Conservation (phyloP, 164 flowering plant genomes). For the Annona squamosa region DNA sequence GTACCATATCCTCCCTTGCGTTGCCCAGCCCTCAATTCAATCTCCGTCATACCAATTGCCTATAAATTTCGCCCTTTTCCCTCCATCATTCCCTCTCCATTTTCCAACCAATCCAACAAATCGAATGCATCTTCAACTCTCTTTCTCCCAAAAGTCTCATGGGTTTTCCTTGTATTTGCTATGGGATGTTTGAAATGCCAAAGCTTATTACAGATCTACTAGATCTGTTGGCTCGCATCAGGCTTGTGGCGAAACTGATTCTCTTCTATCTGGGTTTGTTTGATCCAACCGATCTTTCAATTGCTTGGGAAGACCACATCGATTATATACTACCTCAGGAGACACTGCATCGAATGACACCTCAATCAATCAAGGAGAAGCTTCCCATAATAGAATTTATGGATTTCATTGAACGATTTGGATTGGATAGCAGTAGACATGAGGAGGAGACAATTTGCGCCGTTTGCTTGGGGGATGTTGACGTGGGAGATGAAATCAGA, state of each 20-base stretch:
- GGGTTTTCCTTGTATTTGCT: slow-evolving; percentile 9
- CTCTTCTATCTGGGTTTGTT: slow-evolving; percentile 11
- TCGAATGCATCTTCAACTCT: neutral
- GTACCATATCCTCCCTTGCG: no score
- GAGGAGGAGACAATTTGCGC: slow-evolving; percentile 14
- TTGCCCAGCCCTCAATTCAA: no score
- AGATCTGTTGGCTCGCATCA: slow-evolving; percentile 3
- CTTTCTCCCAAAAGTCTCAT: neutral
- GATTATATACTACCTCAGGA: neutral
- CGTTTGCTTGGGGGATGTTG: slow-evolving; percentile 20
- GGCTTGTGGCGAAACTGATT: slow-evolving; percentile 4
- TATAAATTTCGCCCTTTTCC: no score
- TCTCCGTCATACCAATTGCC: no score
- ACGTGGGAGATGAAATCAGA: slow-evolving; percentile 19
- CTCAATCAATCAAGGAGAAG: slow-evolving; percentile 5
- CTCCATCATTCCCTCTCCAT: neutral
- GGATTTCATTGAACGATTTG: neutral
- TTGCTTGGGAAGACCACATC: neutral
- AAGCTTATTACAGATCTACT: neutral
- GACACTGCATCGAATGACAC: neutral
- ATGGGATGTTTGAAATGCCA: slow-evolving; percentile 3
- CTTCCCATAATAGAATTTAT: slow-evolving; percentile 5
- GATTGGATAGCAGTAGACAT: neutral
- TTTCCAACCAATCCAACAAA: neutral
- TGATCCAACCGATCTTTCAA: neutral